A percentile compares a stretch with the other conserved stretches of the same genome.
These are phyloP conservation scores for Aspergillus ellipticus DNA, from an alignment of 495 filamentous ascomycete genomes.

Conservation along the genomic window DNA sequence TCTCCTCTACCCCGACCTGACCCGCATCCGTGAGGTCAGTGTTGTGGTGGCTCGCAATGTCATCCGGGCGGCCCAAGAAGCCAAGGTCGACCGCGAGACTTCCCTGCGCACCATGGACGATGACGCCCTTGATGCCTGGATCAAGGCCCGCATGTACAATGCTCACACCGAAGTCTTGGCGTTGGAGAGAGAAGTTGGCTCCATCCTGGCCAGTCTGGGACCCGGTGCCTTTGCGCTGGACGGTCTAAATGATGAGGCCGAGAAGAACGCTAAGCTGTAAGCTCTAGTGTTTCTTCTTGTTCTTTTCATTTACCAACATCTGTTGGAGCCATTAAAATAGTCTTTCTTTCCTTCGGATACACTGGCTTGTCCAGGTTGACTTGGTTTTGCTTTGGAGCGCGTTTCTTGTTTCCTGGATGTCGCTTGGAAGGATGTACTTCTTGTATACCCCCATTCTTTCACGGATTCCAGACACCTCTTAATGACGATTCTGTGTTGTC, in stretches of 20 bases:
- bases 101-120: constrained; percentile 67
- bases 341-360: background rate
- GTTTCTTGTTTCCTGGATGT: constrained; percentile 18
- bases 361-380: constrained; percentile 16
- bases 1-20: constrained; percentile 90
- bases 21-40: constrained; percentile 85
- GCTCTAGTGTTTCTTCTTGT: constrained; percentile 7
- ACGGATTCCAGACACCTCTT: constrained; percentile 10
- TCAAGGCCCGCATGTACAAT: constrained; percentile 79
- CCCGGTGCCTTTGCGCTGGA: constrained; percentile 25
- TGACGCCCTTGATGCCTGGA: constrained; percentile 70
- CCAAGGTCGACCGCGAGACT: constrained; percentile 77
- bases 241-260: constrained; percentile 30
- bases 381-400: constrained; percentile 33
- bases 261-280: constrained; percentile 45
- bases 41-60: constrained; percentile 85
- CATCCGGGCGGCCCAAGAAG: constrained; percentile 83
- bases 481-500: constrained; percentile 15
- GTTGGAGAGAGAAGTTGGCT: constrained; percentile 50
- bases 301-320: background rate
- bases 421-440: constrained; percentile 23
- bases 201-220: constrained; percentile 43
- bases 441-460: constrained; percentile 21
- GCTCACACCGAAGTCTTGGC: constrained; percentile 62
- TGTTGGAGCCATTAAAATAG: too few relatives aligned